Conservation (phyloP, 2,329 filamentous ascomycete genomes). For the Purpureocillium lavendulum region DNA sequence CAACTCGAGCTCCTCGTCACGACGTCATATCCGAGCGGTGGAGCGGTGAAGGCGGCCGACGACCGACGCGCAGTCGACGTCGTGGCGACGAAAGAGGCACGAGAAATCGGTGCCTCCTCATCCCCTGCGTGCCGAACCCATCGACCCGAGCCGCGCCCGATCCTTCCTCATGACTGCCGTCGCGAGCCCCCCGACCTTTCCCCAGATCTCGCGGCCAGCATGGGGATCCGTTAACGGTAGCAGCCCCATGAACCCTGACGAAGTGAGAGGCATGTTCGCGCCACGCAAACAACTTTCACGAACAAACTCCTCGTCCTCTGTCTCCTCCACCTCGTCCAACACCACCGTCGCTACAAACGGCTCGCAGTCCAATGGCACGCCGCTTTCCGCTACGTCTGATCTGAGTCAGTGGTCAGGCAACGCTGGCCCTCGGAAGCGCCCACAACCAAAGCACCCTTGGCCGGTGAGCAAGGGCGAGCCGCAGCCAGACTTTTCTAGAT, state of each 20-base stretch:
- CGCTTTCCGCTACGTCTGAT: slow-evolving; percentile 37
- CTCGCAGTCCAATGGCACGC: slow-evolving; percentile 53
- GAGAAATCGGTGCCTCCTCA: not conserved
- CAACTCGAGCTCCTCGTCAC: not conserved
- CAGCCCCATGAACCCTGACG: slow-evolving; percentile 71
- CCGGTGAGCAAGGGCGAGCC: slow-evolving; percentile 37
- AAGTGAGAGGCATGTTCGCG: slow-evolving; percentile 80
- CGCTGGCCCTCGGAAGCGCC: slow-evolving; percentile 40
- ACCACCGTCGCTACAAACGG: slow-evolving; percentile 57
- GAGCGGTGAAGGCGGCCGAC: not conserved
- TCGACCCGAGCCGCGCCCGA: slow-evolving; percentile 13
- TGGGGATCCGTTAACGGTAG: slow-evolving; percentile 52
- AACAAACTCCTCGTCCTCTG: slow-evolving; percentile 83
- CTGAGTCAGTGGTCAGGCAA: slow-evolving; percentile 41
- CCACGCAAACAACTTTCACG: slow-evolving; percentile 81
- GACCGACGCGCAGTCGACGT: not conserved
- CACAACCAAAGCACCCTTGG: slow-evolving; percentile 43
- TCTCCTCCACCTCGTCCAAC: slow-evolving; percentile 56
- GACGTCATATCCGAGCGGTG: not conserved
- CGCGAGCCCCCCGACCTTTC: slow-evolving; percentile 55
- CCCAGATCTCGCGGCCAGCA: slow-evolving; percentile 55
- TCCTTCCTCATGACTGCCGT: slow-evolving; percentile 56
- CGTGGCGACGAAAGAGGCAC: no score
- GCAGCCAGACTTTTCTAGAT: slow-evolving; percentile 38
- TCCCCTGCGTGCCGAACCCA: slow-evolving; percentile 3